Conservation (phyloP, 768 basidiomycete species). For the Mycena venus region DNA sequence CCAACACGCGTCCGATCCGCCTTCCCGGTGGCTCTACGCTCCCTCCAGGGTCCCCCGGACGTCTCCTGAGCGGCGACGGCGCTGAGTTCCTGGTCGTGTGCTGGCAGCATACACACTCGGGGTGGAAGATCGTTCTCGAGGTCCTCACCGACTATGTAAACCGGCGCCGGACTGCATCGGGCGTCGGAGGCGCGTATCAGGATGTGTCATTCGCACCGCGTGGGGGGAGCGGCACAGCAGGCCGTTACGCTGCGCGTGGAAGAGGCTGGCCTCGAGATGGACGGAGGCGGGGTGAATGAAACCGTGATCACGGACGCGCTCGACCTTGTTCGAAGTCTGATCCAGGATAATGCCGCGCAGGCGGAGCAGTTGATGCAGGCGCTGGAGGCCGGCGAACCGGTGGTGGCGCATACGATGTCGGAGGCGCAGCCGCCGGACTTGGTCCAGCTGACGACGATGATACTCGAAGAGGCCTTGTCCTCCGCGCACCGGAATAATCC, state of each 20-base stretch:
- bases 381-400: slow-evolving; percentile 69
- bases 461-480: slow-evolving; percentile 83
- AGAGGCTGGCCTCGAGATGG: slow-evolving; percentile 82
- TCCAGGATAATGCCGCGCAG: slow-evolving; percentile 77
- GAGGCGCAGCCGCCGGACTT: slow-evolving; percentile 76
- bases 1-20: slow-evolving; percentile 74
- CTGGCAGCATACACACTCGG: slow-evolving; percentile 88
- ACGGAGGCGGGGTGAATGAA: slow-evolving; percentile 69
- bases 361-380: slow-evolving; percentile 76
- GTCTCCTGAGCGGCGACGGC: slow-evolving; percentile 78
- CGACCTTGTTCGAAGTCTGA: slow-evolving; percentile 83
- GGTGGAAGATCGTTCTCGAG: slow-evolving; percentile 90
- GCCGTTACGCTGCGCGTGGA: slow-evolving; percentile 65
- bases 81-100: slow-evolving; percentile 78
- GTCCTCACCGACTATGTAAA: slow-evolving; percentile 83
- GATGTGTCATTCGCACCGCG: slow-evolving; percentile 68
- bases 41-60: slow-evolving; percentile 75
- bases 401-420: slow-evolving; percentile 65
- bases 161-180: slow-evolving; percentile 61
- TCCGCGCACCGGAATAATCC: slow-evolving; percentile 56
- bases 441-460: slow-evolving; percentile 84
- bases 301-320: slow-evolving; percentile 77
- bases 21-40: slow-evolving; percentile 85
- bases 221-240: slow-evolving; percentile 45
- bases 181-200: slow-evolving; percentile 58